Base-by-base conservation (phyloP, 1,284 basidiomycete species). In the Cystobasidiaceae sp. region DNA sequence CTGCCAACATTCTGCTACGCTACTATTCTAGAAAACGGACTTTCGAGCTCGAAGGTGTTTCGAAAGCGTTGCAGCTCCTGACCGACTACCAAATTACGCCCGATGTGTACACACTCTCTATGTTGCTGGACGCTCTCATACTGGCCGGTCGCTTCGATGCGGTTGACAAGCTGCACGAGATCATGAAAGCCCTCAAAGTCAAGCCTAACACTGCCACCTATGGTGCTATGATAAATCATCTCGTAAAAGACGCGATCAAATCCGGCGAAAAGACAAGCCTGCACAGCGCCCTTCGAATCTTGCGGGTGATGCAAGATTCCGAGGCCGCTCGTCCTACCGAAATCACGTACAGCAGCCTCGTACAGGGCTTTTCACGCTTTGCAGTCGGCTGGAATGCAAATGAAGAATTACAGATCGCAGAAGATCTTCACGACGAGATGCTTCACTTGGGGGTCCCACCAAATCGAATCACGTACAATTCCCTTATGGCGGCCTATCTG, bases 381-480 rank as follows among this genome's bases (percentile, higher is more conserved):
- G 17, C 61, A 6, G 44, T 49, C 4, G 30, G 32, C 4, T 51
- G 43, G 23, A 34, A 41, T 8, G 44, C 51, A 8, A 19, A 39
- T 27, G 32, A 17, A 17, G 41, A 64, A 39, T 33, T 64, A 8
- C 27, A 64, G 11, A 33, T n/a, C 28, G 61, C 39, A 5, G 61
- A 64, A 51, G 11, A 44, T 13, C 19, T 64, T 23, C 61, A 55
- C 30, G 39, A 30, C 41, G 61, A 64, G 30, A 64, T 64, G 61
- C 4, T 46, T 2, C 21, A 46, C 11, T 19, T 55, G 27, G 32
- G 32, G 19, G 46, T 64, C 9, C 61, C 51, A 15, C 43, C 61
- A 21, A 64, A 64, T 23, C 34, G 61, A 17, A 64, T 64, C 30
- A 64, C 52, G 4, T 56, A 55, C 51, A 64, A 64, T 28, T 55